A percentile compares a stretch with the other conserved stretches of the same genome.
phyloP scores from a whole-genome alignment of 1,284 basidiomycete genomes.

The Fistulina hepatica region DNA sequence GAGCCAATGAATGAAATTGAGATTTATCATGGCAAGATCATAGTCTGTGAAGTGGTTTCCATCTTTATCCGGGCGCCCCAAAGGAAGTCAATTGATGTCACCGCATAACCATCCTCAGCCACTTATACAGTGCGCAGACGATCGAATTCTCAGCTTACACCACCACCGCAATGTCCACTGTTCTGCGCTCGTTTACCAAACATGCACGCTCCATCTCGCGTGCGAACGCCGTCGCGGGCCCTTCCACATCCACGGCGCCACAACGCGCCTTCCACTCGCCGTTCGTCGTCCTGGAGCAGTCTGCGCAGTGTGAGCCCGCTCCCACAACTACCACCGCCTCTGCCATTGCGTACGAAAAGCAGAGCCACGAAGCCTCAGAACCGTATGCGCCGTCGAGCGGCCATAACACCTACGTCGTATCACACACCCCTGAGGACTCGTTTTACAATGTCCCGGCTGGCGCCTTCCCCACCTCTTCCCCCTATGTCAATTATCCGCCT shows the following conservation, averaged over 20 bases:
- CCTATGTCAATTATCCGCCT: conserved; percentile 36
- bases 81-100: too few species aligned
- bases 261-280: conserved; percentile 39
- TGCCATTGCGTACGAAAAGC: conserved; percentile 41
- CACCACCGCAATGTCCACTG: too few species aligned
- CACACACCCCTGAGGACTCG: conserved; percentile 44
- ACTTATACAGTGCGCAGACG: too few species aligned
- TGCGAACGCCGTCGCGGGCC: conserved; percentile 20
- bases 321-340: conserved; percentile 11
- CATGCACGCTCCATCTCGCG: conserved; percentile 11
- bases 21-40: too few species aligned
- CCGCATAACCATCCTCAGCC: too few species aligned
- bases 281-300: conserved; percentile 32
- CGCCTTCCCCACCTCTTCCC: conserved; percentile 47
- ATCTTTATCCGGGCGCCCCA: too few species aligned
- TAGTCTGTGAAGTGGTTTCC: too few species aligned
- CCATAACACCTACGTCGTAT: conserved; percentile 53
- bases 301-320: not conserved
- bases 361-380: conserved; percentile 39
- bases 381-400: conserved; percentile 32
- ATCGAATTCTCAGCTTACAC: too few species aligned
- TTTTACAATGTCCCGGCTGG: conserved; percentile 55
- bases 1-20: too few species aligned
- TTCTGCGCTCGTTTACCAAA: too few species aligned
- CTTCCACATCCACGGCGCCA: conserved; percentile 1